phyloP scores from a whole-genome alignment of 225 moss, liverwort and hornwort genomes.

The Sphagnum tenellum region DNA sequence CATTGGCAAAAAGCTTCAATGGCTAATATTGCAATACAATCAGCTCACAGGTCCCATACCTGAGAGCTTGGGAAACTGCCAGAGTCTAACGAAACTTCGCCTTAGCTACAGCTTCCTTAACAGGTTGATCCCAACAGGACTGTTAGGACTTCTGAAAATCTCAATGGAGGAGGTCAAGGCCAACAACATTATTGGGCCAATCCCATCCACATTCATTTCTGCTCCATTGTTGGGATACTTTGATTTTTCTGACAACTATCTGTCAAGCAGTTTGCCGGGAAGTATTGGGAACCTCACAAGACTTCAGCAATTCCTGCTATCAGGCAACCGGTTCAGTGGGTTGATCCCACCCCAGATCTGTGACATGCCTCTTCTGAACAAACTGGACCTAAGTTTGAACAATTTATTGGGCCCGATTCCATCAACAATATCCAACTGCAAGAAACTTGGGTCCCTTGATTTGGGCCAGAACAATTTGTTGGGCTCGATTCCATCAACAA shows the following conservation, averaged over 20 bases:
- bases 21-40: slow-evolving; percentile 53
- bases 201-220: slow-evolving; percentile 41
- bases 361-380: slow-evolving; percentile 46
- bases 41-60: slow-evolving; percentile 58
- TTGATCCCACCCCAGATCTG: slow-evolving; percentile 58
- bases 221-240: slow-evolving; percentile 43
- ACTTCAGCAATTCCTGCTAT: slow-evolving; percentile 34
- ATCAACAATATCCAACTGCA: slow-evolving; percentile 45
- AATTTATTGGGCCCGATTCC: slow-evolving; percentile 53
- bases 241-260: slow-evolving; percentile 50
- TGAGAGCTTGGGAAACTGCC: slow-evolving; percentile 44
- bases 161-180: slow-evolving; percentile 47
- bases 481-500: slow-evolving; percentile 45
- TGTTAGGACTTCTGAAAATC: slow-evolving; percentile 49
- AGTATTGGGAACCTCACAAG: slow-evolving; percentile 54
- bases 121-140: slow-evolving; percentile 45
- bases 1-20: slow-evolving; percentile 43
- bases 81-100: slow-evolving; percentile 50
- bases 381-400: slow-evolving; percentile 58
- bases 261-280: slow-evolving; percentile 38
- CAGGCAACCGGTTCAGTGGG: slow-evolving; percentile 46
- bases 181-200: slow-evolving; percentile 51
- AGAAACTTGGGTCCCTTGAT: slow-evolving; percentile 46
- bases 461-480: slow-evolving; percentile 51
- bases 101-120: slow-evolving; percentile 45